phyloP scores from a whole-genome alignment of 495 filamentous ascomycete genomes.

The Entonaema liquescens region DNA sequence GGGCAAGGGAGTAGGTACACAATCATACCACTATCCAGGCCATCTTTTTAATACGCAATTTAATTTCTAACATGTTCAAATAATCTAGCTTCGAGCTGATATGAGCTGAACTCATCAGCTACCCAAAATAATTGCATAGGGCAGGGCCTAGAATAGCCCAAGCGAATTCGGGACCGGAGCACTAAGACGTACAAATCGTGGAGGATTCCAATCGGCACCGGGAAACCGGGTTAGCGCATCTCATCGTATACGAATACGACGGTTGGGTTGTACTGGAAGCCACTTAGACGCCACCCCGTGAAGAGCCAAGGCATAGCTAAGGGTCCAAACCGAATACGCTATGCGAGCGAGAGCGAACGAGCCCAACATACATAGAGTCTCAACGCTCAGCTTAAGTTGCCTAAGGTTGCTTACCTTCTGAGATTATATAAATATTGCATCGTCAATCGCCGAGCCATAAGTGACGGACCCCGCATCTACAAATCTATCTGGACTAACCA shows the following conservation, averaged over 20 bases:
- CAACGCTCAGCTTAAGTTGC: not conserved
- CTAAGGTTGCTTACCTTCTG: too few species aligned
- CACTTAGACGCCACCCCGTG: not conserved
- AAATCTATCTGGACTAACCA: too few species aligned
- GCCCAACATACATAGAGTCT: not conserved
- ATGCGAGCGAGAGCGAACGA: not conserved
- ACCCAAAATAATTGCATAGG: too few species aligned
- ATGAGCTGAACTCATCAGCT: too few species aligned
- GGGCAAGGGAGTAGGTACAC: too few species aligned
- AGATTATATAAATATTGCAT: not conserved
- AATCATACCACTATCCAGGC: too few species aligned
- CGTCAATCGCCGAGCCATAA: too few species aligned
- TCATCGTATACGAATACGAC: slow-evolving; percentile 6
- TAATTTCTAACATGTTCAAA: too few species aligned
- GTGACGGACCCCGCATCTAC: too few species aligned
- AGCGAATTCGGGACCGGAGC: not conserved
- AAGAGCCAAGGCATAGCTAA: not conserved
- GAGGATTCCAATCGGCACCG: not conserved
- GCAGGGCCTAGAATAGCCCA: too few species aligned
- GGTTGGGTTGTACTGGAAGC: not conserved
- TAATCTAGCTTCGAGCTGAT: too few species aligned
- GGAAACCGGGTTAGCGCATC: not conserved
- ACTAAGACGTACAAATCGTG: not conserved
- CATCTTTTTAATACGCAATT: too few species aligned
- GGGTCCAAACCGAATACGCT: not conserved